Percentiles rank a stretch among this genome's conserved stretches.
These are phyloP conservation scores for Kwoniella botswanensis DNA, from an alignment of 768 basidiomycete species.

Conservation along the genomic window DNA sequence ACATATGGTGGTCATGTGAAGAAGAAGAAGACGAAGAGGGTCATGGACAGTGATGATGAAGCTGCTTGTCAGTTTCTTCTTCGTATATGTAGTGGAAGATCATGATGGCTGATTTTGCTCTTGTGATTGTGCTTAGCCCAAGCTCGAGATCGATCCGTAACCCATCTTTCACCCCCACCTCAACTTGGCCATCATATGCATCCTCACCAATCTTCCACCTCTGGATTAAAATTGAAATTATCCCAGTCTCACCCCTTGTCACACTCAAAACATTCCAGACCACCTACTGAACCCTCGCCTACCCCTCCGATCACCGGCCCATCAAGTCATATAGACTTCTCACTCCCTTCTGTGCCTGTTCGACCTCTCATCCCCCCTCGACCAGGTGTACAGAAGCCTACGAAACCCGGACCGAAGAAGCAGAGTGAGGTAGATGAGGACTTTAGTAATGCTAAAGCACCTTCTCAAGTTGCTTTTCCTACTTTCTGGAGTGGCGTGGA, in stretches of 20 bases:
- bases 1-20: slow-evolving; percentile 41
- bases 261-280: slow-evolving; percentile 11
- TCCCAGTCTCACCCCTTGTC: slow-evolving; percentile 24
- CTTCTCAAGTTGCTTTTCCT: slow-evolving; percentile 61
- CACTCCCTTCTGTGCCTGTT: slow-evolving; percentile 39
- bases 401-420: slow-evolving; percentile 56
- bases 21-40: slow-evolving; percentile 50
- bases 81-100: neutral
- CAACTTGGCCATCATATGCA: slow-evolving; percentile 19
- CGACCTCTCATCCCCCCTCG: slow-evolving; percentile 49
- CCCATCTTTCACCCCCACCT: slow-evolving; percentile 37
- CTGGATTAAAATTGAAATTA: slow-evolving; percentile 50
- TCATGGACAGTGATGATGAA: slow-evolving; percentile 52
- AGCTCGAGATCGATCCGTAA: slow-evolving; percentile 41
- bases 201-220: slow-evolving; percentile 35
- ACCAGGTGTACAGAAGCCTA: slow-evolving; percentile 54
- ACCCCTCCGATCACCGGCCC: slow-evolving; percentile 36
- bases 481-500: slow-evolving; percentile 90
- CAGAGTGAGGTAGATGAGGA: slow-evolving; percentile 84
- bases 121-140: neutral
- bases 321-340: slow-evolving; percentile 47
- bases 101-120: too few species aligned
- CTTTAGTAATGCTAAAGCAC: slow-evolving; percentile 81
- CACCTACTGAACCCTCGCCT: slow-evolving; percentile 34
- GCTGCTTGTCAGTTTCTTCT: slow-evolving; percentile 30